phyloP scores from a whole-genome alignment of 2,329 filamentous ascomycete genomes.

The Trichophyton equinum region DNA sequence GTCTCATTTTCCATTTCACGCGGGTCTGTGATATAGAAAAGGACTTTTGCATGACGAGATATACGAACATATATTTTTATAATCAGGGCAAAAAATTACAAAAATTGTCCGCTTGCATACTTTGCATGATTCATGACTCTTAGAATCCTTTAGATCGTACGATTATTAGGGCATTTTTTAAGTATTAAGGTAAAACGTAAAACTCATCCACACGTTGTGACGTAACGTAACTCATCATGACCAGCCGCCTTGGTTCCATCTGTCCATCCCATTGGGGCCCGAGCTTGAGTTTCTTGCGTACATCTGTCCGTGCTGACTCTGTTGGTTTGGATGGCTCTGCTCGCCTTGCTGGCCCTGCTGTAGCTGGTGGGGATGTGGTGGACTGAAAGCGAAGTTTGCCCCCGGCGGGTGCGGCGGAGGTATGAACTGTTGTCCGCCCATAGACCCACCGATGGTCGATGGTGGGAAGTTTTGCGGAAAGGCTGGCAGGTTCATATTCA shows the following conservation, averaged over 20 bases:
- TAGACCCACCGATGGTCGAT: slow-evolving; percentile 1
- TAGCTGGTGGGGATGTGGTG: slow-evolving; percentile 13
- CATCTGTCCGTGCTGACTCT: slow-evolving; percentile 4
- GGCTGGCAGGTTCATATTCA: slow-evolving; percentile 13
- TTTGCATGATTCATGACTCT: background rate
- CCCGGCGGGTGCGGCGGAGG: slow-evolving; percentile 4
- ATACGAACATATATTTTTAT: background rate
- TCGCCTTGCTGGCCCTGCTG: slow-evolving; percentile 15
- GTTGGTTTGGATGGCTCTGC: background rate
- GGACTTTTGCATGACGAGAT: background rate
- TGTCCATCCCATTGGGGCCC: background rate
- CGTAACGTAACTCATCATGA: slow-evolving; percentile 5
- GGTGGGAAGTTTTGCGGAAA: slow-evolving; percentile 7
- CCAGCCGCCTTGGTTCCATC: slow-evolving; percentile 14
- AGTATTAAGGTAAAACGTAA: background rate
- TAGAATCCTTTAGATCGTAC: too few species aligned
- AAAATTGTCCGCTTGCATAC: background rate
- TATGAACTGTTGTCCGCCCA: slow-evolving; percentile 5
- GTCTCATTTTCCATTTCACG: background rate
- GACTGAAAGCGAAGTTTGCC: background rate
- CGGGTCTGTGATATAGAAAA: background rate
- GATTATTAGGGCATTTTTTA: too few species aligned
- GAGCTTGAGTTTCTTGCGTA: background rate
- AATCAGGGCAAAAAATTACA: background rate
- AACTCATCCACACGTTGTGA: background rate